These are phyloP conservation scores for Cutaneotrichosporon sp. DNA, from an alignment of 1,284 basidiomycete species.

Conservation along the genomic window DNA sequence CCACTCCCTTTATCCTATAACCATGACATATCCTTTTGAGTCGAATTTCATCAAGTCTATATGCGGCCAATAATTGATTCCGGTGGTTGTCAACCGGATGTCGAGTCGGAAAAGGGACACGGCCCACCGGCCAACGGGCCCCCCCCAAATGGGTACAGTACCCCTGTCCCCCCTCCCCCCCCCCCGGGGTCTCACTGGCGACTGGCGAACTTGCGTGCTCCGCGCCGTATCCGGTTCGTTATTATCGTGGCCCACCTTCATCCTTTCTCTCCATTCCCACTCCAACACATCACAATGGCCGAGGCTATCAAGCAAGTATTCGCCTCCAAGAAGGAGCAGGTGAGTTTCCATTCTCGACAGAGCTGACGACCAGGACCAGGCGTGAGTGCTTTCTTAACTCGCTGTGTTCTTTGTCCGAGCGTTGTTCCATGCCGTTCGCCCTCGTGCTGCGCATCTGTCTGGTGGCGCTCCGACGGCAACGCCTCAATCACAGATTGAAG, in stretches of 20 bases:
- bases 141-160: too few relatives aligned
- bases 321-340: constrained; percentile 67
- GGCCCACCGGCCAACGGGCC: neutral
- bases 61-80: neutral
- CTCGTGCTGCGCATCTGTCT: neutral
- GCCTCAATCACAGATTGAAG: neutral
- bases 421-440: neutral
- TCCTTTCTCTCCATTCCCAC: neutral
- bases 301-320: constrained; percentile 74
- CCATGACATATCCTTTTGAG: neutral
- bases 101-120: constrained; percentile 11
- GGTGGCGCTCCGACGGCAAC: neutral
- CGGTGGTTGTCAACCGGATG: neutral
- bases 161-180: too few relatives aligned
- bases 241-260: neutral
- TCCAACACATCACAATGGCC: constrained; percentile 57
- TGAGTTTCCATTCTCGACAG: constrained; percentile 36
- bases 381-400: constrained; percentile 30
- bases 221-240: neutral
- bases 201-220: neutral
- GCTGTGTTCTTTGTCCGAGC: neutral
- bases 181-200: too few relatives aligned
- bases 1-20: neutral
- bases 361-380: constrained; percentile 36
- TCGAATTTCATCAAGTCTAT: neutral